Evolutionary conservation across 257 asterid genomes (phyloP), one percentile per base, ranked within the genome.

Genomic region (Capsicum chinense): DNA sequence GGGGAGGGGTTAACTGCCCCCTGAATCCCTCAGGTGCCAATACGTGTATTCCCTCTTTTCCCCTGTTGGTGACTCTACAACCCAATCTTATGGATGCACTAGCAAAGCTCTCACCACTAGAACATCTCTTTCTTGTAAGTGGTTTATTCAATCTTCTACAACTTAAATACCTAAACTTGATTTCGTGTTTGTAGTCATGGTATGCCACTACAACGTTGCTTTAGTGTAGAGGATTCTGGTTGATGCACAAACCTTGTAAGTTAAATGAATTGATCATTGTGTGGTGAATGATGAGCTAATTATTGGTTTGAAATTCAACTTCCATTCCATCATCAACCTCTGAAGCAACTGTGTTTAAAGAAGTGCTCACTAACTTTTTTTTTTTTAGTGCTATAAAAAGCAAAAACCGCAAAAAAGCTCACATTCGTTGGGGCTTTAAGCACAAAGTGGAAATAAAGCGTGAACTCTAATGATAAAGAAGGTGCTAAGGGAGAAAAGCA

Each of bases 261-360:
- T 12, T 14, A 60, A 21, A 69, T 19, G 48, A 52, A 76, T 76
- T 76, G 81, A 52, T 52, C n/a, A 14, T 26, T 14, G 44, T 52
- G 63, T 52, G 81, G 64, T 52, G 81, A 54, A 54, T 76, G 64
- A 4, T 76, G 48, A 69, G 33, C 78, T 39, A 16, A 39, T 69
- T 39, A 39, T 39, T 16, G 44, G 16, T 1, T 21, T 3, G 13
- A 69, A 3, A 39, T 39, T 69, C 10, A 37, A 69, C 54, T 2
- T 17, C 39, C 78, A 54, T 69, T 69, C 21, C 54, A 15, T 68
- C 26, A 39, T 3, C 78, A 37, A 69, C 54, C 54, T 16, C 39
- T 69, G 26, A 39, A 69, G 78, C 54, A 15, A 69, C 26, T 69
- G 16, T 63, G 15, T 39, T 39, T 39, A 39, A 39, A 68, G 54